phyloP scores from a whole-genome alignment of 108 stramenopile species.

The Nitzschia sp. region DNA sequence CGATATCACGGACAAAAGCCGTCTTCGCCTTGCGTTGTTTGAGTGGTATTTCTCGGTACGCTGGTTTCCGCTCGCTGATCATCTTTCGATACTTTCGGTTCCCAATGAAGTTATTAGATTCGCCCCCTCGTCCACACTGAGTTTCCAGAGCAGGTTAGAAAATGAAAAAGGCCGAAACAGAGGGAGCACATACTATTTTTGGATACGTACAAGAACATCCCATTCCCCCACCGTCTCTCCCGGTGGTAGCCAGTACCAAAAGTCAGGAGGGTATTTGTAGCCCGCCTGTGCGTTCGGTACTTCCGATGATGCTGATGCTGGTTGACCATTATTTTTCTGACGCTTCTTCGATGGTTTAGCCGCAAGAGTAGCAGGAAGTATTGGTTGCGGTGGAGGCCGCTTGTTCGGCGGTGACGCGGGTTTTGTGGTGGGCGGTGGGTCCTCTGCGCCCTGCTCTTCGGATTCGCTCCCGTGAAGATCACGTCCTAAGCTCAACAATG shows the following conservation, averaged over 20 bases:
- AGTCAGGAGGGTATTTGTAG: slow-evolving; percentile 20
- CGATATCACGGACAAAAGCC: slow-evolving; percentile 26
- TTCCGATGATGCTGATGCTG: not conserved
- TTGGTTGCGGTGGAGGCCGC: not conserved
- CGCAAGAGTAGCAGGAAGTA: not conserved
- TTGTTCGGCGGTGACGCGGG: not conserved
- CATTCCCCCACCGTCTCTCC: slow-evolving; percentile 27
- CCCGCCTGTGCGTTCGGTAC: not conserved
- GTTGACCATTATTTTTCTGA: not conserved
- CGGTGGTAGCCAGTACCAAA: slow-evolving; percentile 30
- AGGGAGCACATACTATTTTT: too few species aligned
- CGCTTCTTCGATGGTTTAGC: slow-evolving; percentile 1
- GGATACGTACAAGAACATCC: too few species aligned
- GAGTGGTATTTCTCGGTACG: slow-evolving; percentile 28
- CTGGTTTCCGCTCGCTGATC: slow-evolving; percentile 27
- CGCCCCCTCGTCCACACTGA: slow-evolving; percentile 37
- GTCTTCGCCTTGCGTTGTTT: slow-evolving; percentile 35
- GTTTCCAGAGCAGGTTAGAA: too few species aligned
- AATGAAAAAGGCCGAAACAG: too few species aligned
- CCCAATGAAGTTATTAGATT: slow-evolving; percentile 33
- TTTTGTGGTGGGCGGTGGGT: not conserved
- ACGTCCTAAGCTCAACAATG: slow-evolving; percentile 23
- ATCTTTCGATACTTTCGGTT: slow-evolving; percentile 30
- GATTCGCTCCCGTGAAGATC: not conserved
- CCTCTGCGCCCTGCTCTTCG: not conserved